phyloP scores from a whole-genome alignment of 495 filamentous ascomycete genomes.

The Penicillium cataractarum region DNA sequence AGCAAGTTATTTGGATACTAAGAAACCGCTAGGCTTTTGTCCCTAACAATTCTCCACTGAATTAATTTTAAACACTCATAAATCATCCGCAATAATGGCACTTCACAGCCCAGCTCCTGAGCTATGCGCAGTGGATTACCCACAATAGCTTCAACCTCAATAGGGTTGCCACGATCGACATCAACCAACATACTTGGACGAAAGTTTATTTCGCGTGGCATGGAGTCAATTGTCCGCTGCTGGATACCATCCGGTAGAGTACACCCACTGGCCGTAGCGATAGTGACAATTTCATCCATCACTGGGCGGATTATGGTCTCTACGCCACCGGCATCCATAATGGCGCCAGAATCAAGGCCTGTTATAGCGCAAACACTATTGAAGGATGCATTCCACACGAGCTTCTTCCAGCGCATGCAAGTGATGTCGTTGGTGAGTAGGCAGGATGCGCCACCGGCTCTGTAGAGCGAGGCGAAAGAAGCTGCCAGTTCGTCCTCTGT shows the following conservation, averaged over 20 bases:
- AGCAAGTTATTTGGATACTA: too few species aligned
- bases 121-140: constrained; percentile 2
- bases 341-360: not conserved
- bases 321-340: not conserved
- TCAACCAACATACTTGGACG: not conserved
- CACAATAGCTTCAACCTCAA: not conserved
- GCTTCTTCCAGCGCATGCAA: not conserved
- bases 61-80: not conserved
- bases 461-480: not conserved
- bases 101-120: not conserved
- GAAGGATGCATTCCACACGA: not conserved
- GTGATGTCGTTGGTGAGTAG: not conserved
- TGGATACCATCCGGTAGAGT: not conserved
- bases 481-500: not conserved
- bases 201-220: not conserved
- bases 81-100: not conserved
- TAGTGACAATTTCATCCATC: not conserved
- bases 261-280: not conserved
- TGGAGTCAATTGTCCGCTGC: not conserved
- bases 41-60: not conserved
- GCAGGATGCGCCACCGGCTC: not conserved
- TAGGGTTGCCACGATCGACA: not conserved
- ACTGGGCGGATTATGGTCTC: not conserved
- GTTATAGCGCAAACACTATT: not conserved
- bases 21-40: too few species aligned